A percentile compares a stretch with the other conserved stretches of the same genome.
These are phyloP conservation scores for Aspergillus sp. DNA, from an alignment of 2,329 filamentous ascomycete genomes.

Conservation along the genomic window DNA sequence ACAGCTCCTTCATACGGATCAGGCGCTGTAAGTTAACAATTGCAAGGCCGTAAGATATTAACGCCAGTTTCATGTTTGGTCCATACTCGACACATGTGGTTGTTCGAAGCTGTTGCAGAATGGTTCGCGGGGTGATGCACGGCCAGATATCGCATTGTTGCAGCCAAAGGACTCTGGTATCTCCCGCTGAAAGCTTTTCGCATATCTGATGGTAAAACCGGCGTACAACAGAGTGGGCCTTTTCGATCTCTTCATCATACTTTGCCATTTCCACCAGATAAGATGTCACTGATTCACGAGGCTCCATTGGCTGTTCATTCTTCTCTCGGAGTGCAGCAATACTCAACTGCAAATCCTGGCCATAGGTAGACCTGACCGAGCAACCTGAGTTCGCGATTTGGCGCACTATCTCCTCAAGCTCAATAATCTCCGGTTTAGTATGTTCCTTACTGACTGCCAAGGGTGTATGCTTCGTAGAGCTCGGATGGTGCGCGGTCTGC, in stretches of 20 bases:
- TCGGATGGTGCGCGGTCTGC: too few relatives aligned
- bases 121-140: constrained; percentile 38
- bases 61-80: constrained; percentile 34
- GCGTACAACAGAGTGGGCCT: constrained; percentile 23
- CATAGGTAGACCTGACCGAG: constrained; percentile 38
- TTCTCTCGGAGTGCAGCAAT: constrained; percentile 35
- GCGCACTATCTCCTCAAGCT: constrained; percentile 30
- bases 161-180: constrained; percentile 44
- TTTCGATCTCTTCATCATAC: constrained; percentile 21
- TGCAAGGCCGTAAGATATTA: constrained; percentile 45
- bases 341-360: constrained; percentile 41
- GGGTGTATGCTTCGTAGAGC: too few relatives aligned
- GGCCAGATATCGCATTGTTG: constrained; percentile 46
- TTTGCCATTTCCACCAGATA: neutral
- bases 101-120: constrained; percentile 49
- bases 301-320: neutral
- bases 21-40: constrained; percentile 49
- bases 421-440: constrained; percentile 11
- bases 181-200: constrained; percentile 23
- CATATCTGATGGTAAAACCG: constrained; percentile 17
- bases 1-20: constrained; percentile 45
- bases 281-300: neutral
- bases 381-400: constrained; percentile 26
- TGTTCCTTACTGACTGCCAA: neutral
- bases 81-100: constrained; percentile 33